Evolutionary conservation across 352 stramenopile species (phyloP), one percentile per base, ranked within the genome.

Genomic region (Globisporangium middletonii): DNA sequence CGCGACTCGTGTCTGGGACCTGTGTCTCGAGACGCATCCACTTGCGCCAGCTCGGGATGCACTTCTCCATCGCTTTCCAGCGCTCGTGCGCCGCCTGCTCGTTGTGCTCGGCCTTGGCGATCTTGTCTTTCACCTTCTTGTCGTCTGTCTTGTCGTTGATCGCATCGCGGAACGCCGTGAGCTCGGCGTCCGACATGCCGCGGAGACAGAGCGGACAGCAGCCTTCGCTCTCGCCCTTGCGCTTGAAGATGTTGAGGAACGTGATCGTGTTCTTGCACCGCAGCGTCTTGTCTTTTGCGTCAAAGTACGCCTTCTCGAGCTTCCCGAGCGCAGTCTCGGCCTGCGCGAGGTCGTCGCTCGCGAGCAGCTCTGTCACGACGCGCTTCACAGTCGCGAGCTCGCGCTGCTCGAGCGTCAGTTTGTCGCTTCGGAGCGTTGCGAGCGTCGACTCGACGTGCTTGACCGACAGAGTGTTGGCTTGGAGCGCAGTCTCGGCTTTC

Each of bases 241-340:
- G 77, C 65, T 86, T 90, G 65, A 88, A 93, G n/a, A 89, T 83
- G 9, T 73, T 82, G 27, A 95, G 64, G 33, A 95, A 95, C 56
- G 77, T 79, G 50, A 93, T 77, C 44, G 86, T 91, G 52, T 89
- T 92, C 60, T 86, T 94, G 50, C 69, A 86, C 27, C 80, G 77
- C 47, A 85, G 49, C 1, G 86, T 86, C 59, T 90, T 94, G 62
- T 92, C 82, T 57, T 94, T 94, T 0, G 84, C 82, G 30, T 89
- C 75, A 55, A 89, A 73, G 47, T 92, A 92, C 37, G 57, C 51
- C 28, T 75, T 75, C 49, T 94, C 79, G 4, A 83, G 70, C 30
- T 76, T 62, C 18, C 75, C 63, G 5, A 92, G 47, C 9, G 71
- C 73, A 4, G 60, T 55, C 35, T 92, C 80, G 7, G 81, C 77